Conservation (phyloP, 176 grass and related monocot species). For the Musa acuminata region DNA sequence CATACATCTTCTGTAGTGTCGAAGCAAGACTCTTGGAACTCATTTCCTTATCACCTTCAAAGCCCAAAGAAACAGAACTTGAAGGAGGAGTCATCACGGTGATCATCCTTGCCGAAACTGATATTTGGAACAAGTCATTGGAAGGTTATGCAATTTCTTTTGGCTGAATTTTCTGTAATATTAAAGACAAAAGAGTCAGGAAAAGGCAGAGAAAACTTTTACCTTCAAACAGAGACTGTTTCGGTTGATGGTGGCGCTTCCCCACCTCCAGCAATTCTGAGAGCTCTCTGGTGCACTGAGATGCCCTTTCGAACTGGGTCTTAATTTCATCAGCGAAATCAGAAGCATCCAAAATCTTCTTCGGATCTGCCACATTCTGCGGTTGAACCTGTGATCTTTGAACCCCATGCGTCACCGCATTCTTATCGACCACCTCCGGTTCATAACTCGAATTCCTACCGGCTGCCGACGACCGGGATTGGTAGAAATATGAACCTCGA, state of each 20-base stretch:
- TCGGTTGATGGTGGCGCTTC: constrained; percentile 44
- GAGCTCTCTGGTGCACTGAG: constrained; percentile 43
- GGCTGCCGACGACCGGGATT: constrained; percentile 7
- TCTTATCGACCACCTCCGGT: constrained; percentile 40
- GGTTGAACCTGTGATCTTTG: not conserved
- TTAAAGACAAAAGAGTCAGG: not conserved
- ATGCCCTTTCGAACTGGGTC: constrained; percentile 48
- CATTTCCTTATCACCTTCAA: constrained; percentile 35
- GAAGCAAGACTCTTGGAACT: constrained; percentile 38
- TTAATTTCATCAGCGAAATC: constrained; percentile 45
- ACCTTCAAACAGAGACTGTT: constrained; percentile 53
- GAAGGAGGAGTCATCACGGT: not conserved
- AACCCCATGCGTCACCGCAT: constrained; percentile 22
- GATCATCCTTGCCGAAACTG: constrained; percentile 63
- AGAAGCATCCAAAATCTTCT: constrained; percentile 5
- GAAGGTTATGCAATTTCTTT: not conserved
- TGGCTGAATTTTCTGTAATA: too few species aligned
- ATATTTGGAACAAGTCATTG: not conserved
- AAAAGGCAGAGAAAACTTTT: constrained; percentile 16
- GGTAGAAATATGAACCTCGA: constrained; percentile 9
- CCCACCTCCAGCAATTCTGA: constrained; percentile 67
- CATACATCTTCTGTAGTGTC: constrained; percentile 71
- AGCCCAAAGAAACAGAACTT: constrained; percentile 16
- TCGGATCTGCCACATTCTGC: constrained; percentile 13
- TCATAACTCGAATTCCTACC: constrained; percentile 19